Evolutionary conservation across 75 land plant species (phyloP), one percentile per base, ranked within the genome.

Genomic region (Adiantum capillusveneris): DNA sequence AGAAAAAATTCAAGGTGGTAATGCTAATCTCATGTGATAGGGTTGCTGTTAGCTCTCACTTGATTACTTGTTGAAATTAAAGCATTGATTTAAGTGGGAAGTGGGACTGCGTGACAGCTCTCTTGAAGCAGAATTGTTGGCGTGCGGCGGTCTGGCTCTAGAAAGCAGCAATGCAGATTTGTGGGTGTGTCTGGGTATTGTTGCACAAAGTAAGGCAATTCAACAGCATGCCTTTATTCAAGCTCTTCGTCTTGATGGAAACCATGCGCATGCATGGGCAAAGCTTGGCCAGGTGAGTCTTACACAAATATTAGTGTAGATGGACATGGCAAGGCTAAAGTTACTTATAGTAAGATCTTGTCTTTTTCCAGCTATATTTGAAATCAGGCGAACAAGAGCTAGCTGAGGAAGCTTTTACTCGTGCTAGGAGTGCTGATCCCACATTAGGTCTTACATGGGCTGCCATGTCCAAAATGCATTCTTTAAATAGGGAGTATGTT

Each of bases 391-490:
- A 81, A 44, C 67, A 72, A 57, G 60, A 64, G 48, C 60, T 88
- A 44, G 84, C 98, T 28, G 68, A 42, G 59, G 77, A 85, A 55
- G 84, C 98, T 51, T 93, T 84, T 69, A 89, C 88, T 63, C 69
- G 64, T 61, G 84, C 94, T 36, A 69, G 98, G 67, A 84, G 89
- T 71, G 80, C 87, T 49, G 89, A 93, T 70, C 90, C 98, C 44
- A 78, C 79, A 18, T 77, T 85, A 53, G 74, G 86, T 44, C 75
- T 93, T 60, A 86, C 98, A 59, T 93, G 98, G 98, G 89, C 93
- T 36, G 98, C 86, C 63, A 87, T 93, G 93, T 73, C 89, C 28
- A 65, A 80, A 56, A 77, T 79, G 63, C 29, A 60, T 63, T 37
- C 58, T 62, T 29, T 57, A 29, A 60, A 84, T 77, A 75, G 68